Evolutionary conservation across 1,139 yeast genomes (phyloP).

Genomic region (Candida glucosophila): DNA sequence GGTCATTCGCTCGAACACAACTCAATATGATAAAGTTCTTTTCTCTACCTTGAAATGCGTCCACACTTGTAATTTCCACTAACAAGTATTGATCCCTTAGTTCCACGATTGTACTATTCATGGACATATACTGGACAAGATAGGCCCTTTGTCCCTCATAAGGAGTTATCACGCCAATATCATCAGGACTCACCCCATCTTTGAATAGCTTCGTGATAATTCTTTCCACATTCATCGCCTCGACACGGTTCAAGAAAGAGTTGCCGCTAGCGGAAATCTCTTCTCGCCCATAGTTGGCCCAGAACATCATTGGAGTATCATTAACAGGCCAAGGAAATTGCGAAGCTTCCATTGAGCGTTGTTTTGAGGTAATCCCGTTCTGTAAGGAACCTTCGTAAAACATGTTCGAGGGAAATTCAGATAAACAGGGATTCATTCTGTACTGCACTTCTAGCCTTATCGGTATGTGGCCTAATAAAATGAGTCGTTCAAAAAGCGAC

Average conservation of each 20-base stretch:
- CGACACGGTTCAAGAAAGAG: conserved; percentile 83
- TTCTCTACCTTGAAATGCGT: conserved; percentile 95
- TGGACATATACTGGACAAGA: conserved; percentile 67
- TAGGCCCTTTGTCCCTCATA: conserved; percentile 92
- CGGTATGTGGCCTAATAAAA: conserved; percentile 79
- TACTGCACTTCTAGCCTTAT: conserved; percentile 85
- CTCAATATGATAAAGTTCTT: conserved; percentile 83
- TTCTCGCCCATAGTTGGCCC: conserved; percentile 87
- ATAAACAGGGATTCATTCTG: conserved; percentile 86
- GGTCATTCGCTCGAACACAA: conserved; percentile 87
- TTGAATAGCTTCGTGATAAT: conserved; percentile 64
- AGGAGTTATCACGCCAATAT: conserved; percentile 90
- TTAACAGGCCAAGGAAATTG: conserved; percentile 86
- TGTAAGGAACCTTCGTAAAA: conserved; percentile 90
- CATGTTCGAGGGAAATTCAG: conserved; percentile 87
- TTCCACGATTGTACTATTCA: conserved; percentile 58
- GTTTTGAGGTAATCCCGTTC: conserved; percentile 78
- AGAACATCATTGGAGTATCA: conserved; percentile 86
- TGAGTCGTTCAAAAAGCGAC: conserved; percentile 78
- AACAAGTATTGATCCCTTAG: conserved; percentile 52
- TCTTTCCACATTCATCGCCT: conserved; percentile 86
- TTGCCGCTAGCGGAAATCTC: conserved; percentile 80
- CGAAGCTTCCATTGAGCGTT: conserved; percentile 47
- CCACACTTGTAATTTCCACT: conserved; percentile 88
- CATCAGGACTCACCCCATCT: conserved; percentile 74